phyloP scores from a whole-genome alignment of 305 asterid genomes.

The Euphrasia arctica region DNA sequence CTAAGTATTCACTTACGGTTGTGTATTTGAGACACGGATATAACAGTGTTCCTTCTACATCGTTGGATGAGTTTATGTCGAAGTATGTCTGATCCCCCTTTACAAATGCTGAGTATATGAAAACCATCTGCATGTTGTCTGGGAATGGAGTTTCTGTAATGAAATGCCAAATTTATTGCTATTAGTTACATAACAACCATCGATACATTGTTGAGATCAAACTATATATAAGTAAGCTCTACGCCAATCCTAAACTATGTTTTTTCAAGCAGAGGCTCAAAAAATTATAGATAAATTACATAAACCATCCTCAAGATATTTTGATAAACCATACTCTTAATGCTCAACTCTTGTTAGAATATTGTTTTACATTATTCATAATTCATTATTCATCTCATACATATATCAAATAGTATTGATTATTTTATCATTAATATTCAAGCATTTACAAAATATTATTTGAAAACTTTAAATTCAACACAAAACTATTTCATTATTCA shows the following conservation, averaged over 20 bases:
- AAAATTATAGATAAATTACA: no score
- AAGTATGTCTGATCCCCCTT: slow-evolving; percentile 85
- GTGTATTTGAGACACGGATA: slow-evolving; percentile 77
- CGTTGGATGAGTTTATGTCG: slow-evolving; percentile 46
- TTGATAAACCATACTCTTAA: no score
- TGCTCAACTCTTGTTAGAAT: no score
- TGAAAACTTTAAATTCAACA: no score
- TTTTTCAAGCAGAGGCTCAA: no score
- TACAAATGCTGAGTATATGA: slow-evolving; percentile 74
- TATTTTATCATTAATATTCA: no score
- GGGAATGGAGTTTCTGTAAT: slow-evolving; percentile 74
- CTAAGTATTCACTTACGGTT: slow-evolving; percentile 59
- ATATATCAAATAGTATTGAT: no score
- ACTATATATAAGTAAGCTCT: neutral
- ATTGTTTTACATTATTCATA: no score
- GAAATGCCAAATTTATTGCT: slow-evolving; percentile 14
- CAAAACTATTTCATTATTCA: no score
- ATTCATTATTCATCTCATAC: no score
- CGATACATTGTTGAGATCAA: neutral
- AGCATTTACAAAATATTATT: no score
- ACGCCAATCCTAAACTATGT: neutral
- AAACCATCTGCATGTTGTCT: slow-evolving; percentile 73
- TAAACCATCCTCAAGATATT: no score
- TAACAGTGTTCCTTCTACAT: slow-evolving; percentile 64
- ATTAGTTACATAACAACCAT: slow-evolving; percentile 10